phyloP scores from a whole-genome alignment of 257 asterid genomes.

The Phtheirospermum japonicum region DNA sequence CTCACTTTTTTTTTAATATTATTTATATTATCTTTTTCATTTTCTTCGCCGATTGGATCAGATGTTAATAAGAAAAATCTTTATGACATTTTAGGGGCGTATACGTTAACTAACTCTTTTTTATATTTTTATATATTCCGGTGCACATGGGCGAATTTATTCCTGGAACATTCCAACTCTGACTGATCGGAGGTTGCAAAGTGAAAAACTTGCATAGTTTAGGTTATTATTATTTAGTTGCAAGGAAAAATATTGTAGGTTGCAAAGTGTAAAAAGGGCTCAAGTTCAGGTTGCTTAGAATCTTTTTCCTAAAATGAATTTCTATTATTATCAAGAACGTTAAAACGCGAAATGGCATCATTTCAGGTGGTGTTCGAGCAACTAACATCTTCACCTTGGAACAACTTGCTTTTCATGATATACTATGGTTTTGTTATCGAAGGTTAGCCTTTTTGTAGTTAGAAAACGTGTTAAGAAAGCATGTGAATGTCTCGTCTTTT shows the following conservation, averaged over 20 bases:
- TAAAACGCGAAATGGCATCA: conserved; percentile 3
- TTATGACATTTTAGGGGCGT: neutral
- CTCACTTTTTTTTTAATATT: neutral
- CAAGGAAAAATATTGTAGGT: too few relatives aligned
- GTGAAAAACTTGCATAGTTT: neutral
- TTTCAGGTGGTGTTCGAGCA: conserved; percentile 95
- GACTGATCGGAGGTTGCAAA: too few relatives aligned
- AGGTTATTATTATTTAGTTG: too few relatives aligned
- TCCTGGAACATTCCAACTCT: too few relatives aligned
- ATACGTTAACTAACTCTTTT: neutral
- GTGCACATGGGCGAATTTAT: too few relatives aligned
- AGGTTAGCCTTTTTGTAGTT: conserved; percentile 36
- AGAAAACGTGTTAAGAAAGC: neutral
- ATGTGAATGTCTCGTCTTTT: neutral
- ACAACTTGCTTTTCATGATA: conserved; percentile 89
- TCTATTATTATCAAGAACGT: neutral
- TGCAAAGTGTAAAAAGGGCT: too few relatives aligned
- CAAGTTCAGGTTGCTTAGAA: too few relatives aligned
- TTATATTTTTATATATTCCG: neutral
- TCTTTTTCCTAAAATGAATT: neutral
- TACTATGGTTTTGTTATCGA: conserved; percentile 84
- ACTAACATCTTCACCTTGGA: conserved; percentile 82
- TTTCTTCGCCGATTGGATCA: neutral
- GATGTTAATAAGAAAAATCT: neutral
- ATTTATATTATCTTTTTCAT: neutral